A percentile compares a stretch with the other conserved stretches of the same genome.
phyloP scores from a whole-genome alignment of 306 rosid genomes.

The Morella rubra region DNA sequence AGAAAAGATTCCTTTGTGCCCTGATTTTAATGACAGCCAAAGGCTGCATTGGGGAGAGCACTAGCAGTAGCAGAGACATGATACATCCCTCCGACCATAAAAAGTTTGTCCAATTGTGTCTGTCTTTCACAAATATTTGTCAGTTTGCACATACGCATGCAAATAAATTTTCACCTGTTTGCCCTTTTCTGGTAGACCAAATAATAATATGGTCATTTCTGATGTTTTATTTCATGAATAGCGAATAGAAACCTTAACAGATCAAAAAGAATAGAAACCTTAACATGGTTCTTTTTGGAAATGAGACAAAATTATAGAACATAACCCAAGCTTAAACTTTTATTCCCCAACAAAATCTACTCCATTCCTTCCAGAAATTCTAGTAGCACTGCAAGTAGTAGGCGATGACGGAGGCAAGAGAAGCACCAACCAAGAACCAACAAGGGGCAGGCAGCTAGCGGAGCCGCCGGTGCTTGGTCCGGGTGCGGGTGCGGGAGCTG shows the following conservation, averaged over 20 bases:
- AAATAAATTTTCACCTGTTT: no score
- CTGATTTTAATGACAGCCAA: background rate
- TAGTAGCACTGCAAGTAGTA: background rate
- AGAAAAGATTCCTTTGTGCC: background rate
- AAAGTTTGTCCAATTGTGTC: background rate
- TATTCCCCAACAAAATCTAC: no score
- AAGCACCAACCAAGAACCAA: conserved; percentile 13
- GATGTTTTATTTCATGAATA: no score
- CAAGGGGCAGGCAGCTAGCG: background rate
- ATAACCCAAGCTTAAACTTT: no score
- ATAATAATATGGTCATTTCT: no score
- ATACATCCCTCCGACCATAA: background rate
- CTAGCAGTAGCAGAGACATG: background rate
- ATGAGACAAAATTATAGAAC: no score
- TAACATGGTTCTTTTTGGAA: no score
- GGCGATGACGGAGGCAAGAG: background rate
- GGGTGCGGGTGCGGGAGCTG: background rate
- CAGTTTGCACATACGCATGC: no score
- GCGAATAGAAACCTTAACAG: no score
- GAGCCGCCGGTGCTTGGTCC: background rate
- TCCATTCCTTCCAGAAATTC: background rate
- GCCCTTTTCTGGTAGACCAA: no score
- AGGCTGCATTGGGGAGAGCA: background rate
- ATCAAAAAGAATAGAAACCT: no score
- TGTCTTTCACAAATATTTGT: background rate